Conservation (phyloP, 495 filamentous ascomycete genomes). For the Penicillium pulvis region DNA sequence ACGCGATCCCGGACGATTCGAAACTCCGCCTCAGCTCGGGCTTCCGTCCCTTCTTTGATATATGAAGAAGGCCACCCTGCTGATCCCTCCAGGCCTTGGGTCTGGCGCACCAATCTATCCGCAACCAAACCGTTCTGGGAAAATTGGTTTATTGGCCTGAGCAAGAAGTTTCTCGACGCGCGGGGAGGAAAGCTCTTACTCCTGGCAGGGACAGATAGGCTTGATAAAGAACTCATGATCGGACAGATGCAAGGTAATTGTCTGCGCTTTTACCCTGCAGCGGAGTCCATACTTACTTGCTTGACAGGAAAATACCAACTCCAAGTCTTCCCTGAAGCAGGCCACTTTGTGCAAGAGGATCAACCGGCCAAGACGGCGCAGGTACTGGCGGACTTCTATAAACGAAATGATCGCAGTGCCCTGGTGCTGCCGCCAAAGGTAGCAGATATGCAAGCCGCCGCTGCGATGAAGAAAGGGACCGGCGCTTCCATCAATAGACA, state of each 20-base stretch:
- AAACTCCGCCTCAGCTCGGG: constrained; percentile 74
- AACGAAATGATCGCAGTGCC: constrained; percentile 80
- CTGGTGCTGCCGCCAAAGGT: constrained; percentile 93
- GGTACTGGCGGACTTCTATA: constrained; percentile 85
- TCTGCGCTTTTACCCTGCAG: neutral
- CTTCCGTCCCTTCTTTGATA: constrained; percentile 85
- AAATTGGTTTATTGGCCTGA: constrained; percentile 88
- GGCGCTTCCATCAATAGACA: constrained; percentile 10
- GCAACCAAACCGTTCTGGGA: constrained; percentile 92
- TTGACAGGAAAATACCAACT: constrained; percentile 86
- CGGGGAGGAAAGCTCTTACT: constrained; percentile 87
- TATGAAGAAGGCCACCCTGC: constrained; percentile 42
- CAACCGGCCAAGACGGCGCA: constrained; percentile 84
- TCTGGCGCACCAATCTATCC: constrained; percentile 84
- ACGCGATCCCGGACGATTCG: constrained; percentile 86
- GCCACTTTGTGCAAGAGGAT: constrained; percentile 97
- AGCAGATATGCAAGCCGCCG: constrained; percentile 54
- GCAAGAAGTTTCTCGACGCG: constrained; percentile 81
- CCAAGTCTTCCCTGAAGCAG: constrained; percentile 90
- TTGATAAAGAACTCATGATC: constrained; percentile 95
- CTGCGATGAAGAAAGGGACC: constrained; percentile 45
- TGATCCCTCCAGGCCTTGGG: constrained; percentile 55
- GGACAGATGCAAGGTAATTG: constrained; percentile 90
- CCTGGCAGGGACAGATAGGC: constrained; percentile 88
- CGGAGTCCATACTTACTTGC: neutral